Percentiles rank a stretch among this genome's conserved stretches.
These are phyloP conservation scores for Penicillium olsonii DNA, from an alignment of 2,329 filamentous ascomycete species.

Conservation along the genomic window DNA sequence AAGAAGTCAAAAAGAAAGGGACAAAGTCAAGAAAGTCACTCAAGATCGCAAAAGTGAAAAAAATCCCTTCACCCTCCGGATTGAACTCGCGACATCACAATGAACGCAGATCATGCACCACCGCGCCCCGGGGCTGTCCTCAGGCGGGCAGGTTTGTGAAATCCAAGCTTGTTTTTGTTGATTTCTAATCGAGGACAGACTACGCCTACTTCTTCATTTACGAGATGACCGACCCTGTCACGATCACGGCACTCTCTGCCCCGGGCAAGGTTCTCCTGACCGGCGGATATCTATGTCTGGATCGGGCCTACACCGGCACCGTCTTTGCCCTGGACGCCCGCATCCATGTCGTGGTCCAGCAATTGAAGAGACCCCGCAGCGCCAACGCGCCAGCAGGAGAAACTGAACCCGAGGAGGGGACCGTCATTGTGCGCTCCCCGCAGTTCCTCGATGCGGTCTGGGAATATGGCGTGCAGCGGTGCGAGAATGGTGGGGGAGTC, in stretches of 20 bases:
- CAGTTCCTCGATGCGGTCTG: constrained; percentile 87
- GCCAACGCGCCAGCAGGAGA: constrained; percentile 13
- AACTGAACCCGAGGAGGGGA: constrained; percentile 55
- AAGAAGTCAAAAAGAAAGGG: too few relatives aligned
- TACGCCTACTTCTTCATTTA: too few relatives aligned
- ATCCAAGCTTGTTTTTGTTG: background rate
- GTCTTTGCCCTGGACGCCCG: constrained; percentile 66
- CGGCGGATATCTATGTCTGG: constrained; percentile 92
- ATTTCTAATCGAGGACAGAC: background rate
- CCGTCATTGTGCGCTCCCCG: constrained; percentile 85
- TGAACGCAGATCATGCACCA: too few relatives aligned
- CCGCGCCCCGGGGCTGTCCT: too few relatives aligned
- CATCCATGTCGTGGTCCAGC: constrained; percentile 62
- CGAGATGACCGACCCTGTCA: constrained; percentile 23
- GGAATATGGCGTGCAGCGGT: constrained; percentile 78
- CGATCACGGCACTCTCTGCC: constrained; percentile 70
- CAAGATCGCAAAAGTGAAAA: too few relatives aligned
- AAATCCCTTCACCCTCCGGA: too few relatives aligned
- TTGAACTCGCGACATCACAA: too few relatives aligned
- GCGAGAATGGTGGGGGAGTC: constrained; percentile 73
- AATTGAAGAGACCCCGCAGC: constrained; percentile 44
- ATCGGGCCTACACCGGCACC: constrained; percentile 77
- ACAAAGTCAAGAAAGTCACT: too few relatives aligned
- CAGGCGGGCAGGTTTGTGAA: too few relatives aligned
- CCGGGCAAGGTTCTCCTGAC: constrained; percentile 95